Base-by-base conservation (phyloP, 1,139 yeast species). In the Pichia sp. region DNA sequence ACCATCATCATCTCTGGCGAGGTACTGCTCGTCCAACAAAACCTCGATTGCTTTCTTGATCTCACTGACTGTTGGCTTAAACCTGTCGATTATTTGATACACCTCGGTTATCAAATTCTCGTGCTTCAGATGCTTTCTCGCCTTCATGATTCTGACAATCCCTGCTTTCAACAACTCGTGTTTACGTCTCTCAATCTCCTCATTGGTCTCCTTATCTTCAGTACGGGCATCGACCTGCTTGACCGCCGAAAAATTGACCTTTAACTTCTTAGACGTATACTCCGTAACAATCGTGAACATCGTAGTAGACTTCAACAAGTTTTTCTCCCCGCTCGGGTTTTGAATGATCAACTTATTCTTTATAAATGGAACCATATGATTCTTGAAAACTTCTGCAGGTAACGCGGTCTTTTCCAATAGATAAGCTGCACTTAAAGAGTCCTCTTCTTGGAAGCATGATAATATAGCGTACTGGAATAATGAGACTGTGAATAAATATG, bases 121-220 rank as follows among this genome's bases (percentile, higher is more conserved):
- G 68, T 90, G 97, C 59, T 83, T 82, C 63, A 90, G 76, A 51
- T 77, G 78, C 70, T 90, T 87, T 67, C 97, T 81, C 1, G 96
- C 92, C 74, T 93, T 93, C 98, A 93, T 93, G 66, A 93, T 89
- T 65, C 99, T 81, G 47, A 93, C 99, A 72, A 93, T 90, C 65
- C 96, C 88, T 1, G 98, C 97, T 67, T 90, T 89, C 65, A 93
- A 77, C 72, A 85, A 86, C 67, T 87, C 82, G 74, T 86, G 89
- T 64, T 98, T 82, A 58, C 90, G 89, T 66, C 90, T 93, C 63
- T 85, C 90, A 60, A 93, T 82, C 67, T 90, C 96, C 70, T 85
- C 86, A 64, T 82, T 85, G 1, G 96, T 84, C 60, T 89, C 96
- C 52, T 85, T 92, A 45, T 82, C 82, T 66, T 93, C 98, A 61